Percentiles rank a stretch among this genome's conserved stretches.
phyloP scores from a whole-genome alignment of 345 rosid genomes.

The Isatis tinctoria region DNA sequence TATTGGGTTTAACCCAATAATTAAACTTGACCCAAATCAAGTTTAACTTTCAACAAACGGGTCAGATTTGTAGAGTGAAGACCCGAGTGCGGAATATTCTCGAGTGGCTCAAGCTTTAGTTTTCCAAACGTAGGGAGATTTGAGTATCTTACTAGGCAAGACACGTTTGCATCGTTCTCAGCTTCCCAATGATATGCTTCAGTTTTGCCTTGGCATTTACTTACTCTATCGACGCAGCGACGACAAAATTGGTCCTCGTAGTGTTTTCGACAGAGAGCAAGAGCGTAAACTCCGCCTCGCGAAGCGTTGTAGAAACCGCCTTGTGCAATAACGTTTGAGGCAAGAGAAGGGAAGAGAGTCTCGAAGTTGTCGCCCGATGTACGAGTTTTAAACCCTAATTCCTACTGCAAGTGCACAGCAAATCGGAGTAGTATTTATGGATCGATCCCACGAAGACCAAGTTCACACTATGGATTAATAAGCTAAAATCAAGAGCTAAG shows the following conservation, averaged over 20 bases:
- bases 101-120: conserved; percentile 21
- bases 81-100: not conserved
- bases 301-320: conserved; percentile 35
- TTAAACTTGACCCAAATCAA: no score
- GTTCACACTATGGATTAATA: no score
- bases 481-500: no score
- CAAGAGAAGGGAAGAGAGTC: conserved; percentile 30
- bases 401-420: no score
- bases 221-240: conserved; percentile 21
- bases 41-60: no score
- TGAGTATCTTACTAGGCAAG: conserved; percentile 42
- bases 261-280: conserved; percentile 40
- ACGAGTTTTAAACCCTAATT: no score
- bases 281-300: conserved; percentile 36
- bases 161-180: not conserved
- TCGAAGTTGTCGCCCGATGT: no score
- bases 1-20: no score
- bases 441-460: no score
- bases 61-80: not conserved
- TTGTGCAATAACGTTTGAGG: conserved; percentile 19
- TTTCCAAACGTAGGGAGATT: conserved; percentile 24
- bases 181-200: conserved; percentile 35
- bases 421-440: no score
- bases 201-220: conserved; percentile 36
- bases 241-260: conserved; percentile 25